Conservation (phyloP, 306 rosid genomes). For the Astragalus glycyphyllos region DNA sequence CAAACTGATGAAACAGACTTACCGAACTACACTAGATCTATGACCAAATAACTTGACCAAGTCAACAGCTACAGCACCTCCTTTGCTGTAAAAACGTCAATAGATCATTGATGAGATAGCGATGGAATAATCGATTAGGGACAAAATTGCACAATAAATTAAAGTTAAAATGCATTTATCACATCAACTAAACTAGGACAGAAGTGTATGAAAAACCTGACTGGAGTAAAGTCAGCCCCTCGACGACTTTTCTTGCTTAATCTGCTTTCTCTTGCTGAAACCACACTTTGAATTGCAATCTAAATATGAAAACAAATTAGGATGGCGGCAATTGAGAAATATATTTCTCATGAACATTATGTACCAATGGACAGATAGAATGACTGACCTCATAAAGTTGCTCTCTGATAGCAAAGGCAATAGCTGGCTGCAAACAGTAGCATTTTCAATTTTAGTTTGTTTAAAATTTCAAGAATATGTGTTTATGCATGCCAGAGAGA, state of each 20-base stretch:
- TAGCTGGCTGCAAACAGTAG: constrained; percentile 75
- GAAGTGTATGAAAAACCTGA: constrained; percentile 56
- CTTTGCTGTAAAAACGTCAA: constrained; percentile 59
- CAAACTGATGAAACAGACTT: constrained; percentile 47
- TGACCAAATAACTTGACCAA: constrained; percentile 89
- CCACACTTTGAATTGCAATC: constrained; percentile 89
- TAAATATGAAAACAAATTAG: constrained; percentile 43
- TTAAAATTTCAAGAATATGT: constrained; percentile 21
- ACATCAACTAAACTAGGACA: constrained; percentile 4
- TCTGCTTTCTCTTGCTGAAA: constrained; percentile 90
- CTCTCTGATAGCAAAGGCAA: constrained; percentile 88
- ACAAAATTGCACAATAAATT: neutral
- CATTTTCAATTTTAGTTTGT: constrained; percentile 29
- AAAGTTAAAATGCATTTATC: constrained; percentile 10
- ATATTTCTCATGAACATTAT: constrained; percentile 5
- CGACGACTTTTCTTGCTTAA: constrained; percentile 91
- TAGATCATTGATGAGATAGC: constrained; percentile 18
- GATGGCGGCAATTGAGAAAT: neutral
- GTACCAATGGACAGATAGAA: constrained; percentile 32
- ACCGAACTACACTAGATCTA: constrained; percentile 84
- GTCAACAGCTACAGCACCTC: constrained; percentile 78
- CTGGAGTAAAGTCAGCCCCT: constrained; percentile 67
- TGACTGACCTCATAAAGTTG: constrained; percentile 79
- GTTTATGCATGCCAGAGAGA: neutral
- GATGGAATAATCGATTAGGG: constrained; percentile 26